Evolutionary conservation across 2,329 filamentous ascomycete species (phyloP), one percentile per base, ranked within the genome.

Genomic region (Fusarium paranaense): DNA sequence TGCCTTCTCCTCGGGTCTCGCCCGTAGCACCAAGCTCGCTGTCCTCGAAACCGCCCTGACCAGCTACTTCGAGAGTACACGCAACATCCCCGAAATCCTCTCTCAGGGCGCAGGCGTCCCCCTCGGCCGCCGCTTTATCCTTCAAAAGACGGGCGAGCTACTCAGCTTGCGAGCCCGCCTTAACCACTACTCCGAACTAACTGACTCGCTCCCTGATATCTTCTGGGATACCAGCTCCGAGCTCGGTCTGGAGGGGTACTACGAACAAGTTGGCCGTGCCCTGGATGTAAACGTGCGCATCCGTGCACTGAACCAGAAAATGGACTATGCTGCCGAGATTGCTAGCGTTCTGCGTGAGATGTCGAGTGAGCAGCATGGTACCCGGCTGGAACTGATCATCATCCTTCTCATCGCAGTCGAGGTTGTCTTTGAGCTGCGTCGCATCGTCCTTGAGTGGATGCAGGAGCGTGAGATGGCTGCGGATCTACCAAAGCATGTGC

Each of bases 291-390:
- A 94, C 37, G 94, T 97, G 30, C 90, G 97, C 60, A 98, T 98
- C 84, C 94, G 94, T 78, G 92, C 94, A 20, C 85, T 98, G 76
- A 99, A 99, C 82, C 94, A 97, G 85, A 97, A 97, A 85, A 97
- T 99, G 90, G 96, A 98, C 80, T 98, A 99, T 81, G 97, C 96
- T 1, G 94, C 97, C 79, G 96, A 98, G 82, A 98, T 98, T 81
- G 95, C 97, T 8, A 94, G 88, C 62, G 95, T 98, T 18, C 85
- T 98, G 70, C 88, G 97, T 67, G 95, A 98, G 82, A 92, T 95
- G 80, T 88, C 97, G 64, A 97, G 94, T 80, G 95, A 98, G 86
- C 95, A 94, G 81, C 95, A 98, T 80, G 93, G 94, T 18, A 90
- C 95, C 33, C 88, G 94, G 64, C 87, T 99, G 13, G 97, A 98